Base-by-base conservation (phyloP, 176 grass and related monocot genomes). In the Aegilops bicornis region DNA sequence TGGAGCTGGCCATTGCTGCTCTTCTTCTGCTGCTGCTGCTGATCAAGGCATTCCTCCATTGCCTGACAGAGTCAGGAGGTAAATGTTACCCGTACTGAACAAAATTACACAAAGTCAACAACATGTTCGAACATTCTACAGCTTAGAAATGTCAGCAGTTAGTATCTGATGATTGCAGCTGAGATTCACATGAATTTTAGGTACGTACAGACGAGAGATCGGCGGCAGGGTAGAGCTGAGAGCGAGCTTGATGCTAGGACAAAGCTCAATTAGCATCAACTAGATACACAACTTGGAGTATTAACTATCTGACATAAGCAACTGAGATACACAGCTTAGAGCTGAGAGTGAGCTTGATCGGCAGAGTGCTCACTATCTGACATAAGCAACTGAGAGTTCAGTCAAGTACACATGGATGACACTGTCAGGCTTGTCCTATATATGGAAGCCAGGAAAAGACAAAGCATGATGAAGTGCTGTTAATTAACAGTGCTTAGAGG, bases 41-140 rank as follows among this genome's bases (percentile, higher is more conserved):
- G 89, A 64, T 89, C 76, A 24, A 45, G 42, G 80, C 87, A 82
- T 77, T 77, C 81, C 77, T 93, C 93, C 95, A 89, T 95, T 81
- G 77, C 85, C 80, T 84, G 35, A 37, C 4, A 47, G n/a, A 45
- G 13, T 52, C 13, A 64, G 50, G 31, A 65, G 5, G 15, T 19
- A 48, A 68, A 32, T 13, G 8, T 74, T 73, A 27, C 17, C 11
- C 1, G 11, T 50, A 17, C 2, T 27, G 54, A 7, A 14, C 67
- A 16, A 83, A 87, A 59, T 1, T 60, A 69, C 79, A 77, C 4
- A 82, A 77, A 8, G 14, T 59, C 20, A 42, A 20, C 4, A n/a
- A 39, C 79, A 47, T 80, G 37, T 45, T 64, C 22, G 19, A 60
- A 14, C 54, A 12, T 42, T 79, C 65, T 13, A 66, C 37, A 19